Evolutionary conservation across 1,284 basidiomycete species (phyloP).

Genomic region (Paramarasmius palmivorus): DNA sequence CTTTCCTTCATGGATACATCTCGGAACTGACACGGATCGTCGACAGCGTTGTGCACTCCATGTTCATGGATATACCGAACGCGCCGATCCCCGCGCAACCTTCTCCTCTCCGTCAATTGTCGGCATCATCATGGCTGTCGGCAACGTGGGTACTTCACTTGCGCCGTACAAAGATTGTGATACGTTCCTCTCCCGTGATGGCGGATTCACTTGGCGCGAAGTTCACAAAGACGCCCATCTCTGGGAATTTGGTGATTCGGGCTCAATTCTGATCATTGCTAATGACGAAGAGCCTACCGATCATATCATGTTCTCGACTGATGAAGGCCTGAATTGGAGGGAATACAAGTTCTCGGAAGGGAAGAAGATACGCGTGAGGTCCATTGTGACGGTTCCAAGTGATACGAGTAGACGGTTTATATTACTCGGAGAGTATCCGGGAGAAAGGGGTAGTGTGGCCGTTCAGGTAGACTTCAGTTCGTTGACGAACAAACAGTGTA

Average conservation of each 20-base stretch:
- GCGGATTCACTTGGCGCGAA: slow-evolving; percentile 97
- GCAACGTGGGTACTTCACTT: slow-evolving; percentile 91
- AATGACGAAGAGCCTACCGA: slow-evolving; percentile 96
- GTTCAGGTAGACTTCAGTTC: slow-evolving; percentile 91
- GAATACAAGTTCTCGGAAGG: slow-evolving; percentile 78
- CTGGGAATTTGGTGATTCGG: slow-evolving; percentile 98
- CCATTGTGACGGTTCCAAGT: slow-evolving; percentile 86
- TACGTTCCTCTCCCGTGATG: slow-evolving; percentile 96
- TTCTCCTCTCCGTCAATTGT: slow-evolving; percentile 91
- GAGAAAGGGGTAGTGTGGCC: slow-evolving; percentile 56
- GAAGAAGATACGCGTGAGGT: slow-evolving; percentile 73
- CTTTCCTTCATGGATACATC: background rate
- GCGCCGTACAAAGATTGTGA: slow-evolving; percentile 86
- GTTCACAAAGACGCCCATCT: slow-evolving; percentile 97
- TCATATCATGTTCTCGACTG: slow-evolving; percentile 83
- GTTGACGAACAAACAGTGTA: slow-evolving; percentile 76
- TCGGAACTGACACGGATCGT: background rate
- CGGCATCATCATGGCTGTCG: slow-evolving; percentile 94
- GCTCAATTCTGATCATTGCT: slow-evolving; percentile 89
- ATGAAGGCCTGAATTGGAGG: slow-evolving; percentile 91
- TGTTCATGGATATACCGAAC: slow-evolving; percentile 95
- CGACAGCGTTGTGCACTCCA: slow-evolving; percentile 84
- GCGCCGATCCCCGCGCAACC: slow-evolving; percentile 86
- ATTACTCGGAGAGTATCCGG: slow-evolving; percentile 70
- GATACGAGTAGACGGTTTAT: slow-evolving; percentile 94